Percentiles rank a stretch among this genome's conserved stretches.
phyloP scores from a whole-genome alignment of 805 yeast genomes.

The Saccharomycopsis fermentans region DNA sequence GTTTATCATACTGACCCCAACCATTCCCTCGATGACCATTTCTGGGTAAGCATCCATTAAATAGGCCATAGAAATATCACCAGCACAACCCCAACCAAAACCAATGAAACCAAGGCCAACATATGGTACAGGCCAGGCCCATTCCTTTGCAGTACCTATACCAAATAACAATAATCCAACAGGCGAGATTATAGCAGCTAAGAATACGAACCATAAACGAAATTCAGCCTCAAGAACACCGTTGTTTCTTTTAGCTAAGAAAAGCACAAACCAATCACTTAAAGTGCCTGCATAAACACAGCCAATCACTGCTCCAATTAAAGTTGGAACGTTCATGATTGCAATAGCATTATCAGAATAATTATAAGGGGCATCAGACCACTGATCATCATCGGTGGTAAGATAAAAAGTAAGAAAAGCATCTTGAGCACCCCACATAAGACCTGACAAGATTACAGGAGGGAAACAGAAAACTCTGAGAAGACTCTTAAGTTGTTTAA shows the following conservation, averaged over 20 bases:
- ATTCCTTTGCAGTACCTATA: constrained; percentile 47
- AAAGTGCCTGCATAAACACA: constrained; percentile 54
- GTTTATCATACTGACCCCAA: constrained; percentile 54
- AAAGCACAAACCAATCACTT: constrained; percentile 49
- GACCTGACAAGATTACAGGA: constrained; percentile 53
- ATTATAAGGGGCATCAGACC: constrained; percentile 56
- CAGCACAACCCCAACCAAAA: constrained; percentile 60
- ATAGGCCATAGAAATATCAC: constrained; percentile 60
- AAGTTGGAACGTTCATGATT: constrained; percentile 62
- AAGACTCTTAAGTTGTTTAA: constrained; percentile 38
- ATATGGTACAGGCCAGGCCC: constrained; percentile 46
- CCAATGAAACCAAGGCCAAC: constrained; percentile 57
- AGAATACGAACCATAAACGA: constrained; percentile 45
- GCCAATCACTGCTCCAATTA: constrained; percentile 57
- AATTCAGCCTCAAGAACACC: constrained; percentile 60
- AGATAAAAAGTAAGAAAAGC: constrained; percentile 66
- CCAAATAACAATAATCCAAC: constrained; percentile 57
- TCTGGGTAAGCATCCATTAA: constrained; percentile 62
- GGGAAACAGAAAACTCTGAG: constrained; percentile 53
- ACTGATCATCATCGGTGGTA: constrained; percentile 61
- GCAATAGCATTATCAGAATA: constrained; percentile 61
- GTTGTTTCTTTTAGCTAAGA: constrained; percentile 49
- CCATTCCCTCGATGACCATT: constrained; percentile 62
- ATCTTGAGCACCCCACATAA: constrained; percentile 77
- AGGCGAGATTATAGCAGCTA: constrained; percentile 50